A percentile compares a stretch with the other conserved stretches of the same genome.
Conservation (phyloP, 306 rosid species). For the Quercus cerris region DNA sequence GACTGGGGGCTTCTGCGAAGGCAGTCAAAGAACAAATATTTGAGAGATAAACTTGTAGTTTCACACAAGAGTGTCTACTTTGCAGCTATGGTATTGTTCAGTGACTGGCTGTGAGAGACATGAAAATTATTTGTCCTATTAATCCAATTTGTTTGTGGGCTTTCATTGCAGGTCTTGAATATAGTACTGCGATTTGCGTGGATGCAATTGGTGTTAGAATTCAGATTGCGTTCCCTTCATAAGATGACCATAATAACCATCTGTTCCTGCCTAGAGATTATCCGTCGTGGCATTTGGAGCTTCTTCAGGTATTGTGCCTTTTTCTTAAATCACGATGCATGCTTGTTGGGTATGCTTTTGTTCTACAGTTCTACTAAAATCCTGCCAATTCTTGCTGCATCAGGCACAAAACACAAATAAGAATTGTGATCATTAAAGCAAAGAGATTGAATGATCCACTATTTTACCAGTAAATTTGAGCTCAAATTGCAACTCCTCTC, state of each 20-base stretch:
- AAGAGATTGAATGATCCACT: background rate
- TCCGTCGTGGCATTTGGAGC: slow-evolving; percentile 79
- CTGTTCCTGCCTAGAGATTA: slow-evolving; percentile 50
- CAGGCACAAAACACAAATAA: background rate
- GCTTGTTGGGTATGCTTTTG: background rate
- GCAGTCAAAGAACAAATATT: slow-evolving; percentile 48
- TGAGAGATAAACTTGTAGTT: slow-evolving; percentile 58
- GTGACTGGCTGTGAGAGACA: background rate
- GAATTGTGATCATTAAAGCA: background rate
- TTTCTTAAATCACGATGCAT: background rate
- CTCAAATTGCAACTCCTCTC: background rate
- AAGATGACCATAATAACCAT: slow-evolving; percentile 42
- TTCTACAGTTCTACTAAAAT: background rate
- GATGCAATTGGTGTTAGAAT: slow-evolving; percentile 60
- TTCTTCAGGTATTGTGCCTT: slow-evolving; percentile 56
- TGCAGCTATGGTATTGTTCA: slow-evolving; percentile 49
- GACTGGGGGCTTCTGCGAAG: slow-evolving; percentile 69
- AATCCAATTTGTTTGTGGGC: slow-evolving; percentile 7
- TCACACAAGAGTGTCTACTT: slow-evolving; percentile 51
- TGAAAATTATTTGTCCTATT: background rate
- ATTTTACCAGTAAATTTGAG: background rate
- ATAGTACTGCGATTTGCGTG: slow-evolving; percentile 51
- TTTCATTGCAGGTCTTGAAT: slow-evolving; percentile 41
- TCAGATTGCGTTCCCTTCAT: slow-evolving; percentile 37
- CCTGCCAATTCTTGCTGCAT: background rate